A percentile compares a stretch with the other conserved stretches of the same genome.
These are phyloP conservation scores for Mastigamoeba balamuthi DNA, from an alignment of 78 protist species.

Conservation along the genomic window DNA sequence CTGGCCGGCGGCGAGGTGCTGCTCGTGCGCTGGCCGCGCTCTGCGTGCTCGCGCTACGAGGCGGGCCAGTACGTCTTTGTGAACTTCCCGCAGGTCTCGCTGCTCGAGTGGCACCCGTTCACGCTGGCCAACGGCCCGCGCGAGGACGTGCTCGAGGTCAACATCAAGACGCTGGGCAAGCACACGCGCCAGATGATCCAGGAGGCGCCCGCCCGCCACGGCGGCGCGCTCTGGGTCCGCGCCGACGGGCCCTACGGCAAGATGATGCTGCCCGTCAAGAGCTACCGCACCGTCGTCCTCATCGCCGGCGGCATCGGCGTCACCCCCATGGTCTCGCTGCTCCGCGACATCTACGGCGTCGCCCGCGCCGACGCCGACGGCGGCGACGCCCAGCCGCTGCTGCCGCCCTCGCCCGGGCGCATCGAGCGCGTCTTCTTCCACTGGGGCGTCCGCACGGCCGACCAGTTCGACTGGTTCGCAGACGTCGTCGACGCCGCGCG, in stretches of 20 bases:
- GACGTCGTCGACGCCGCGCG: not conserved
- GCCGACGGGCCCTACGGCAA: slow-evolving; percentile 11
- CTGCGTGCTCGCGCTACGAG: too few species aligned
- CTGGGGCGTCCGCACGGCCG: not conserved
- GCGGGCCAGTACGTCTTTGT: slow-evolving; percentile 7
- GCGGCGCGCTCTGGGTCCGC: not conserved
- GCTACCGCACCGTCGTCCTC: not conserved
- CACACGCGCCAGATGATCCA: not conserved
- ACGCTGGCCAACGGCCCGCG: not conserved
- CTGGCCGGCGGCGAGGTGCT: not conserved
- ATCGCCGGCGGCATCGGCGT: slow-evolving; percentile 5
- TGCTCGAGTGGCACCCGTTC: slow-evolving; percentile 12
- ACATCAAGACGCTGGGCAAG: not conserved
- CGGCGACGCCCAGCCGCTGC: too few species aligned
- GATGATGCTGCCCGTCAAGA: not conserved
- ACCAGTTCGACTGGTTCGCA: not conserved
- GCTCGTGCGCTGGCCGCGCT: too few species aligned
- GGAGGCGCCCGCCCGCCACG: not conserved
- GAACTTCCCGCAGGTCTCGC: not conserved
- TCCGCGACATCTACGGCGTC: not conserved
- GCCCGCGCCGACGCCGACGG: not conserved
- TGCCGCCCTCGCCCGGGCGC: not conserved
- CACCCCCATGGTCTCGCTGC: not conserved
- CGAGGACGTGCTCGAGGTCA: not conserved
- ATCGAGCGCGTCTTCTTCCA: not conserved